Conservation (phyloP, 2,329 filamentous ascomycete species). For the Penicillium sp. region DNA sequence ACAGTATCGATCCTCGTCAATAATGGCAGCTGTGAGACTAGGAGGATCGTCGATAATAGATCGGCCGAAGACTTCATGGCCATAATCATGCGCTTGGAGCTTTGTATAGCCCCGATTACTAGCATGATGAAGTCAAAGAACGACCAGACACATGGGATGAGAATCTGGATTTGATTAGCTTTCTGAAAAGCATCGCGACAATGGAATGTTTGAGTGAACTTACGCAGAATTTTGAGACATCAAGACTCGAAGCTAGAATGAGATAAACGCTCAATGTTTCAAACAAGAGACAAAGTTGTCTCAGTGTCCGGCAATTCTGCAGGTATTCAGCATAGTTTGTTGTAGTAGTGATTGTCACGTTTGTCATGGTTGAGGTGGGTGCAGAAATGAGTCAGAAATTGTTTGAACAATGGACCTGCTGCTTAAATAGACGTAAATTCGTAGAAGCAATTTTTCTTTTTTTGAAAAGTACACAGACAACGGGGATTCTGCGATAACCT, state of each 20-base stretch:
- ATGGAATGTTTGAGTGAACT: neutral
- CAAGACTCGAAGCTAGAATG: neutral
- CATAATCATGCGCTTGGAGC: neutral
- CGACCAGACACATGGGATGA: neutral
- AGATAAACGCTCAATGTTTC: neutral
- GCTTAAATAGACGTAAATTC: neutral
- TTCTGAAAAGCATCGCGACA: neutral
- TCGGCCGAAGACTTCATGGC: neutral
- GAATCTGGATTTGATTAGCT: neutral
- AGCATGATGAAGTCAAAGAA: neutral
- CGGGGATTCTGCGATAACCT: neutral
- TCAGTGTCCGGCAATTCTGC: neutral
- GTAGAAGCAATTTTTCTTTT: neutral
- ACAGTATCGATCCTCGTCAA: neutral
- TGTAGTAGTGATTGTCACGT: neutral
- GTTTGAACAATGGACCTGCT: neutral
- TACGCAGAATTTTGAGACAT: neutral
- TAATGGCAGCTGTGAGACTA: neutral
- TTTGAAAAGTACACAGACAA: neutral
- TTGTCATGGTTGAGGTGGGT: neutral
- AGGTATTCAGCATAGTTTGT: neutral
- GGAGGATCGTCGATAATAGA: neutral
- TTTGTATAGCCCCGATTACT: neutral
- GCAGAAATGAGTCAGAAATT: neutral
- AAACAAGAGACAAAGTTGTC: neutral